Conservation (phyloP, 73 alveolate genomes). For the Stentor roeselii region DNA sequence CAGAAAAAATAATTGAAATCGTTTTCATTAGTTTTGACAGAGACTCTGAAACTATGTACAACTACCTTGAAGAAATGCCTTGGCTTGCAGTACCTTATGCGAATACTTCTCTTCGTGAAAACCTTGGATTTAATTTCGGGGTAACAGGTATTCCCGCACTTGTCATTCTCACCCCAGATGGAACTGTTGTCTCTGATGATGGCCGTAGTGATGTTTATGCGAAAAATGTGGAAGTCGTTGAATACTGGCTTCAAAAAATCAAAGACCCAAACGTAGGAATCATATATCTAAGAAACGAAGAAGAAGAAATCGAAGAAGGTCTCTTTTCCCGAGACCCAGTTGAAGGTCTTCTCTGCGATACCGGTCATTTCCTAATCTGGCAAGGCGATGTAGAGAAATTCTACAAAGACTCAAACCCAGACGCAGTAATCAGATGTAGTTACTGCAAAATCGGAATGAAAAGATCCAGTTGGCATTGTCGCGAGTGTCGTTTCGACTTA, state of each 20-base stretch:
- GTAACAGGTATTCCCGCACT: slow-evolving; percentile 50
- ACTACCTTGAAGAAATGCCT: slow-evolving; percentile 47
- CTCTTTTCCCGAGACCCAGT: neutral
- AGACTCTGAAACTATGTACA: slow-evolving; percentile 26
- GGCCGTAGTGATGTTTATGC: slow-evolving; percentile 46
- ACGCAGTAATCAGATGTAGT: neutral
- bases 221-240: slow-evolving; percentile 50
- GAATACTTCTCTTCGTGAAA: slow-evolving; percentile 20
- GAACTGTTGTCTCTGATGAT: slow-evolving; percentile 43
- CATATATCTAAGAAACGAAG: neutral
- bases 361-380: neutral
- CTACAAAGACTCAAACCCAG: neutral
- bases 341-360: neutral
- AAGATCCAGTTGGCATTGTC: slow-evolving; percentile 10
- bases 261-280: neutral
- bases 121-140: slow-evolving; percentile 33
- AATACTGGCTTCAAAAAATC: slow-evolving; percentile 34
- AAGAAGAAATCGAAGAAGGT: neutral
- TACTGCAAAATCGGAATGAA: neutral
- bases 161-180: slow-evolving; percentile 47
- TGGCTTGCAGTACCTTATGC: slow-evolving; percentile 45
- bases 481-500: neutral
- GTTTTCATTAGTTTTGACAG: slow-evolving; percentile 33
- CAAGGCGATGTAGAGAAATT: neutral
- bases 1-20: slow-evolving; percentile 31